Base-by-base conservation (phyloP, 2,329 filamentous ascomycete species). In the Verticillium albo-atrum region DNA sequence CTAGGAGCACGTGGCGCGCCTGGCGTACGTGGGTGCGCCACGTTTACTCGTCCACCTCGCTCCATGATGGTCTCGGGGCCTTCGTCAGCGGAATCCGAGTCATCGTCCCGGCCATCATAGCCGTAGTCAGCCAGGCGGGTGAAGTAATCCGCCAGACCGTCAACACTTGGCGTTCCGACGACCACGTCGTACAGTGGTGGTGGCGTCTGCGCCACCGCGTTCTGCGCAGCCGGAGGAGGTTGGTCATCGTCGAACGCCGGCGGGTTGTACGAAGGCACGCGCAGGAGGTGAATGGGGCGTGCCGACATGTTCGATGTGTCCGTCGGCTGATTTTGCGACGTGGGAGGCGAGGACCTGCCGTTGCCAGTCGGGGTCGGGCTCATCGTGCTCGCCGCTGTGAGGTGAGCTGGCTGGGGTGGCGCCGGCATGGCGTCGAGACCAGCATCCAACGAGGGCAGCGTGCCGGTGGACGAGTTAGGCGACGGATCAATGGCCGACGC, bases 141-240 rank as follows among this genome's bases (percentile, higher is more conserved):
- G 71, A 97, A 97, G 72, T 97, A 97, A 68, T 97, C 93, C 1
- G 92, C 90, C 54, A 97, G 73, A 0, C 88, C 74, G 77, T 92
- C 73, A 71, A 91, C 79, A 75, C 86, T 80, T 26, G 85, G 78
- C 61, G 83, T 85, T 17, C 89, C 90, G 1, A 95, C 85, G 37
- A 96, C 90, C 3, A 82, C 80, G 61, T 94, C 90, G 71, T 97
- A 97, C 60, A 89, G 86, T 1, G 93, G 93, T 7, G 93, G 93
- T 1, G 92, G 92, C 0, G 92, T 96, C 64, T 90, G 79, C 17
- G 90, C 72, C 1, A 70, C 69, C 28, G 58, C 27, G 2, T 62
- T 34, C 7, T 61, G 37, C 2, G 64, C 57, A 3, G 66, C 67
- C 1, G 67, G 57, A 4, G 91, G 90, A 0, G 90, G 87, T 5